Conservation (phyloP, 805 yeast genomes). For the Ogataea philodendri region DNA sequence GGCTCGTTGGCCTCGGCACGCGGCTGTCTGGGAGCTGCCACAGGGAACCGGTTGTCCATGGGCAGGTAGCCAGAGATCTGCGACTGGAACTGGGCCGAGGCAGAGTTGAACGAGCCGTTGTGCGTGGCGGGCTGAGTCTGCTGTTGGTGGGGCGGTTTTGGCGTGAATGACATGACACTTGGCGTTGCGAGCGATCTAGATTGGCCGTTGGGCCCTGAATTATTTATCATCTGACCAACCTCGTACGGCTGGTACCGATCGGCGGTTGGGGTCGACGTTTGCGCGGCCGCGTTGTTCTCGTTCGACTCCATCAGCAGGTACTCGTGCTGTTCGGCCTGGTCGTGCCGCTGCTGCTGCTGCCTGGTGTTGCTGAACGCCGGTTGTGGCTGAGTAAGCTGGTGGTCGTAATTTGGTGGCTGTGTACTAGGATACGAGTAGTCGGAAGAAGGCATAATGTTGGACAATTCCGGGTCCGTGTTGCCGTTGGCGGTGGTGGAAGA, state of each 20-base stretch:
- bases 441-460: conserved; percentile 16
- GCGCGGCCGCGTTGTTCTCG: too few species aligned
- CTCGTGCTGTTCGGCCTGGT: conserved; percentile 16
- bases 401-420: conserved; percentile 10
- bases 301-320: conserved; percentile 17
- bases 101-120: conserved; percentile 3
- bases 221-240: conserved; percentile 15
- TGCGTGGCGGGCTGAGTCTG: conserved; percentile 2
- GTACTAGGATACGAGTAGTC: conserved; percentile 14
- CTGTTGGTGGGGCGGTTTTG: conserved; percentile 12
- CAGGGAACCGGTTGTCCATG: conserved; percentile 10
- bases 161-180: conserved; percentile 7
- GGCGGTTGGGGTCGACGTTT: conserved; percentile 3
- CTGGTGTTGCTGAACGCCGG: conserved; percentile 13
- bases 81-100: conserved; percentile 12
- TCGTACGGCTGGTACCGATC: conserved; percentile 22
- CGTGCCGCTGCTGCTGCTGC: conserved; percentile 12
- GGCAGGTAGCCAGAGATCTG: conserved; percentile 16
- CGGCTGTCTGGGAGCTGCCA: conserved; percentile 2
- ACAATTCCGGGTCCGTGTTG: conserved; percentile 9
- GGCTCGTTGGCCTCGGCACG: conserved; percentile 6
- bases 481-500: neutral
- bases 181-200: conserved; percentile 10
- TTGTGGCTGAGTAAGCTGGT: conserved; percentile 17
- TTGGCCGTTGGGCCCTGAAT: conserved; percentile 9